These are phyloP conservation scores for Salix suchowensis DNA, from an alignment of 345 rosid genomes.

Conservation along the genomic window DNA sequence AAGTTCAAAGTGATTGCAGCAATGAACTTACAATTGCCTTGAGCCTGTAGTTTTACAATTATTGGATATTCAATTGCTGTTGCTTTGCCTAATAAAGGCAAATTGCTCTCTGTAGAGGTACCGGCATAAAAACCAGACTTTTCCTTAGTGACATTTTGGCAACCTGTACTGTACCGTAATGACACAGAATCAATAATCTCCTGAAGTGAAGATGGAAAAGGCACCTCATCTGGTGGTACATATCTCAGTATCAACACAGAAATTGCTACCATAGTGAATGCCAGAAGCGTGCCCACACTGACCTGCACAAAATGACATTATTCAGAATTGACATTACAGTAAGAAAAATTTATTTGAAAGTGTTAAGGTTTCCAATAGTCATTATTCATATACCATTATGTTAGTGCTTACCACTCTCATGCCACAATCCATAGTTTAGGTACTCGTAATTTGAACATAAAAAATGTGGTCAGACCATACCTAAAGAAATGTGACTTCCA, in stretches of 20 bases:
- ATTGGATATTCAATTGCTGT: constrained; percentile 33
- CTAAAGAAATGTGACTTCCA: background rate
- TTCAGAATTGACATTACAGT: background rate
- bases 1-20: background rate
- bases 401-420: background rate
- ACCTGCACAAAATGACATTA: constrained; percentile 51
- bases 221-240: constrained; percentile 91
- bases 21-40: constrained; percentile 50
- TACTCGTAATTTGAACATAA: background rate
- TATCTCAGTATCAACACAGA: constrained; percentile 88
- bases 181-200: constrained; percentile 63
- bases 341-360: background rate
- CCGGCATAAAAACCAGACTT: constrained; percentile 21
- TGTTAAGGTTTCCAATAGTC: background rate
- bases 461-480: background rate
- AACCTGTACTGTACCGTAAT: constrained; percentile 23
- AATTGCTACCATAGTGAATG: constrained; percentile 93
- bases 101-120: constrained; percentile 27
- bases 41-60: constrained; percentile 46
- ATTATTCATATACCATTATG: background rate
- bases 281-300: constrained; percentile 97
- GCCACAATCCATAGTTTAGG: background rate
- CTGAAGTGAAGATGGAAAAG: constrained; percentile 73
- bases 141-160: constrained; percentile 19
- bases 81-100: constrained; percentile 42